Evolutionary conservation across 306 rosid genomes (phyloP), one percentile per base, ranked within the genome.

Genomic region (Acacia acuminata): DNA sequence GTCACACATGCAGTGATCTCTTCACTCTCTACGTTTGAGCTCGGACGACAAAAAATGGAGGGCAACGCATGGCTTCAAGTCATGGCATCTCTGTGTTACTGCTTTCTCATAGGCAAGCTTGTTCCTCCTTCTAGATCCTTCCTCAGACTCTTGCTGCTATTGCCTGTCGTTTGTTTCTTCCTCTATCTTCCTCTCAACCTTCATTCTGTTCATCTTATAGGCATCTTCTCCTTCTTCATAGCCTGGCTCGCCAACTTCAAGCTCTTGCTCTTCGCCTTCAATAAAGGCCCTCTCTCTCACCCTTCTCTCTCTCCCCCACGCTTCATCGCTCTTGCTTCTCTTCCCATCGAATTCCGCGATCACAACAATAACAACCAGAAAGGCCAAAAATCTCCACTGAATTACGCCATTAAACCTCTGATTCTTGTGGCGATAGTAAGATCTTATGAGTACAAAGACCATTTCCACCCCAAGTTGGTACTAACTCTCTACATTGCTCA

Each of bases 311-410:
- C 36, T 19, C 40, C 84, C 79, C 51, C 82, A 66, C 86, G 63
- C 15, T 91, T 90, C 56, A 19, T 91, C 11, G 77, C 82, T 38
- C 3, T 92, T 10, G 89, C 90, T n/a, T 91, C 90, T 74, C 78
- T 89, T 32, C 94, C 91, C 51, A 47, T 48, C 53, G 16, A 48
- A 48, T 48, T 48, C 53, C 4, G 16, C 53, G 53, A 47, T 14
- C 19, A 47, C 15, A 14, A 47, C 19, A 14, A 12, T 81, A 20
- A 55, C 10, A 55, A 55, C 25, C 22, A 55, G n/a, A 43, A 72
- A 20, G 66, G 64, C 55, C 72, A 56, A 34, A 76, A 32, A 6
- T 75, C 82, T 25, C 77, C 36, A 20, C 13, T 60, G 4, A 78
- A 50, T 27, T 77, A 79, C 70, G 56, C 60, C 12, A 40, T 67